Evolutionary conservation across 352 stramenopile genomes (phyloP), one percentile per base, ranked within the genome.

Genomic region (Phytophthora boehmeriae): DNA sequence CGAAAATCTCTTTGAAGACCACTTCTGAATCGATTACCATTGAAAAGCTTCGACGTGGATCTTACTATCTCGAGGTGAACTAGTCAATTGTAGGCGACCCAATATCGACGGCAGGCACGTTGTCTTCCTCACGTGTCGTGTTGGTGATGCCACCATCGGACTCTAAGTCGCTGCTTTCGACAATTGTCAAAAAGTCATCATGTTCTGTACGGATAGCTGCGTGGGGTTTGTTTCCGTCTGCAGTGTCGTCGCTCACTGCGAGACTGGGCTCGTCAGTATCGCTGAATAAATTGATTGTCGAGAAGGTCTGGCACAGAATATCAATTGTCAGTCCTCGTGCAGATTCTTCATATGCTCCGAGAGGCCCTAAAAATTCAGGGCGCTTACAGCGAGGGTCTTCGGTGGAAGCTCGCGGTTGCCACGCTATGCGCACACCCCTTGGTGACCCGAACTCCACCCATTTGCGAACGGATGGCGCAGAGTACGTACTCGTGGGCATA

Each of bases 371-470:
- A 56, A 78, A 78, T 4, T 41, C 30, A 16, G 34, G 35, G 8
- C 38, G 47, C 1, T 65, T 71, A 16, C 2, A 10, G 9, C 8
- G 4, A 20, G 0, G 20, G 4, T 1, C 27, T 14, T 30, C 11
- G 17, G 25, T 41, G 16, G 11, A 8, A 23, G 22, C 30, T 35
- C 34, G 46, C 16, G 45, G 16, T 36, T 65, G 36, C 69, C 60
- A 75, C 20, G 41, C 25, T 8, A 76, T 34, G 10, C 53, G 25
- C 30, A 88, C 73, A 16, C 75, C 54, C 10, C 64, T 39, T 2
- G 60, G 56, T 14, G 76, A 86, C 0, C 75, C 80, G 48, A 79
- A 86, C 28, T 89, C 73, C 8, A 79, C 59, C 83, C 79, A 90
- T 36, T 87, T 90, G 50, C 78, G 82, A 63, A 84, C 36, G 1